Conservation (phyloP, 2,329 filamentous ascomycete genomes). For the Keithomyces neogunnii region DNA sequence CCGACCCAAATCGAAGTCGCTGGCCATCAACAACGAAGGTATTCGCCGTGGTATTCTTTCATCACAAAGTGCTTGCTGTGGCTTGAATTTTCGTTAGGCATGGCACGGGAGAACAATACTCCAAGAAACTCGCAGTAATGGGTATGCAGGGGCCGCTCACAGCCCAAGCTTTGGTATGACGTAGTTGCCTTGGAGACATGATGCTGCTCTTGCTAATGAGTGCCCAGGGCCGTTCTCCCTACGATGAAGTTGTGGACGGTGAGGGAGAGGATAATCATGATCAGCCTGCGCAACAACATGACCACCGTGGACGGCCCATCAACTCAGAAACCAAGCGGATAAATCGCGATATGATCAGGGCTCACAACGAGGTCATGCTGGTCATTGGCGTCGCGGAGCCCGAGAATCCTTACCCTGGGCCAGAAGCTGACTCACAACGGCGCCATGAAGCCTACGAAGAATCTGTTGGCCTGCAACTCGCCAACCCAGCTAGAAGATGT, state of each 20-base stretch:
- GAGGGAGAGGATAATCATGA: slow-evolving; percentile 33
- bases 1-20: background rate
- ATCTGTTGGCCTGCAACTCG: slow-evolving; percentile 31
- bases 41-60: background rate
- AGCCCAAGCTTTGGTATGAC: slow-evolving; percentile 45
- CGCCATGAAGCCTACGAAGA: slow-evolving; percentile 41
- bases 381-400: slow-evolving; percentile 55
- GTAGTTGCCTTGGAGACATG: background rate
- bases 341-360: slow-evolving; percentile 48
- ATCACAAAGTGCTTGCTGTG: background rate
- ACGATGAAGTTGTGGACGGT: slow-evolving; percentile 47
- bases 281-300: slow-evolving; percentile 40
- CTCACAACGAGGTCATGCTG: slow-evolving; percentile 56
- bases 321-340: slow-evolving; percentile 46
- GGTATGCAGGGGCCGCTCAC: slow-evolving; percentile 47
- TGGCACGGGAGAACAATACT: background rate
- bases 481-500: slow-evolving; percentile 22
- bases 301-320: slow-evolving; percentile 45
- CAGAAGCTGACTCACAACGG: slow-evolving; percentile 31
- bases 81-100: background rate
- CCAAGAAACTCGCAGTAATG: slow-evolving; percentile 25
- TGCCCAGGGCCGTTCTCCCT: slow-evolving; percentile 48
- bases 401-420: slow-evolving; percentile 33
- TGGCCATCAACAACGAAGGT: too few relatives aligned
- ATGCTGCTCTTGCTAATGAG: slow-evolving; percentile 1